Evolutionary conservation across 106 monocot genomes (phyloP), one percentile per base, ranked within the genome.

Genomic region (Dioscorea alata): DNA sequence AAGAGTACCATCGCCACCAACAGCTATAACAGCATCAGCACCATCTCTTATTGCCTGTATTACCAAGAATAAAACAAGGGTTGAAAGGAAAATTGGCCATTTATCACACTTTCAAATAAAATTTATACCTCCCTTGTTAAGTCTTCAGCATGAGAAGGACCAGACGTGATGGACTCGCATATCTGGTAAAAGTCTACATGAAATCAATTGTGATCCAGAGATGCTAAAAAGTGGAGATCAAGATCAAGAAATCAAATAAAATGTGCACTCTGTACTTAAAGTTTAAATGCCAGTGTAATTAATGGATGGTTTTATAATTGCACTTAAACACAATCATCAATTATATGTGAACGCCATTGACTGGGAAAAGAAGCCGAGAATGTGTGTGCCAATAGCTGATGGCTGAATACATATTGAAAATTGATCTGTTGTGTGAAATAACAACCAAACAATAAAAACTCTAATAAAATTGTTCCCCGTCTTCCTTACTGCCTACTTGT

Each of bases 1-100:
- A 85, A 99, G 93, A 52, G 99, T 99, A 54, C 99, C 99, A 83
- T 99, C 99, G 68, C 99, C 99, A 64, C 99, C 99, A 81, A 99
- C 99, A 78, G 99, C 89, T 68, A 99, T 84, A 33, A 99, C 90
- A 33, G 93, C 99, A 73, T 87, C 90, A 34, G 83, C 99, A 31
- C 99, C 99, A 69, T 87, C 90, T 68, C 83, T 87, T 71, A 99
- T 88, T 49, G 99, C 99, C 99, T 99, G 68, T 33, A 72, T 60
- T 50, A 31, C 33, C 58, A 28, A 15, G 33, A 18, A 68, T 33
- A 74, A 2, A 63, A 23, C 28, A 28, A 28, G 28, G 28, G 1
- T 10, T 4, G n/a, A 51, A 53, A 49, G 48, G 25, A 65, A 32
- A 42, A 70, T 64, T 17, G 57, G 28, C 67, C 50, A 69, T 66